Evolutionary conservation across 345 rosid species (phyloP), one percentile per base, ranked within the genome.

Genomic region (Sonneratia caseolaris): DNA sequence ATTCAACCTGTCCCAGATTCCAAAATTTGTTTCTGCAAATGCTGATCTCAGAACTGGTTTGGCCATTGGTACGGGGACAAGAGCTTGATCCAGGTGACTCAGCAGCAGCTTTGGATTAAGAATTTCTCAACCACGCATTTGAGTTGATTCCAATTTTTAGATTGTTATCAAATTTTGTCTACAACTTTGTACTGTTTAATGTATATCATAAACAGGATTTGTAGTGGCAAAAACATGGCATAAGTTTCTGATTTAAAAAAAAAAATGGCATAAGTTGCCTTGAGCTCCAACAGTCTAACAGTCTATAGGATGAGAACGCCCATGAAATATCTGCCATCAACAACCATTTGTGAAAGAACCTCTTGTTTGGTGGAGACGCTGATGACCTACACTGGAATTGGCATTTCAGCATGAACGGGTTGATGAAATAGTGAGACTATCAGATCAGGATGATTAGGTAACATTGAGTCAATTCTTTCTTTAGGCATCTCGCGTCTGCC

Each of bases 71-170:
- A 88, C 92, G 18, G 88, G 97, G 82, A 78, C 82, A 14, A 94
- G 32, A 91, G 76, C 91, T 93, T 67, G 91, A 89, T 76, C 96
- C 98, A 85, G 95, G 95, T 89, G 73, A 81, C 71, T 76, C 62
- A 53, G 45, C 48, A 37, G 69, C 55, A 59, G 21, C 71, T 24
- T 0, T 51, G 32, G 64, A 68, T 36, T 49, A 51, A 42, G 72
- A 61, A 73, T 27, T 40, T 4, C 43, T 40, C 43, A 13, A 24
- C 73, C 48, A 48, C 42, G 64, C 49, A 36, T 70, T 64, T 73
- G 55, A 51, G 62, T 73, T 68, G n/a, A 15, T 9, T 43, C 55
- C 47, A 40, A 62, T 19, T 56, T 64, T 69, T 24, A n/a, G 22
- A 12, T 56, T 51, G n/a, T 35, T 27, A 27, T 27, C 32, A 27